Evolutionary conservation across 306 rosid genomes (phyloP).

Genomic region (Phaseolus lunatus): DNA sequence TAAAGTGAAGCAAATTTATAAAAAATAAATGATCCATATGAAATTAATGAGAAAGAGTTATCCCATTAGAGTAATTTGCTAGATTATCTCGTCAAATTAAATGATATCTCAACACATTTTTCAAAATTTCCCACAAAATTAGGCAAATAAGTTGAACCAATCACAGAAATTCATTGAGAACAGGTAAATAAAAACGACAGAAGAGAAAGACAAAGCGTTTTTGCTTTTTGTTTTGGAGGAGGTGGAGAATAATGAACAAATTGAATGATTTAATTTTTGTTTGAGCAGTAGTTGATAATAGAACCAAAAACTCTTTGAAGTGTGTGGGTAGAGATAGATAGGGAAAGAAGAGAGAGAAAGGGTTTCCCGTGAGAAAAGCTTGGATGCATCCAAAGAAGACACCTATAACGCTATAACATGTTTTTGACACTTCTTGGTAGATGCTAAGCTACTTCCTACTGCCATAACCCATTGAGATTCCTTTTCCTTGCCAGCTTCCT

Average conservation of each 20-base stretch:
- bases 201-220: constrained; percentile 8
- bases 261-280: neutral
- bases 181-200: neutral
- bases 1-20: too few species aligned
- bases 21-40: too few species aligned
- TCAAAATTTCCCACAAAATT: neutral
- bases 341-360: constrained; percentile 19
- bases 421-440: constrained; percentile 49
- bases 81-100: too few species aligned
- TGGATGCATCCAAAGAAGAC: constrained; percentile 64
- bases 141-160: neutral
- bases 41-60: too few species aligned
- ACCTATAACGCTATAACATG: constrained; percentile 46
- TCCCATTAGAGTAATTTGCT: too few species aligned
- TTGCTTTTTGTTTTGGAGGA: constrained; percentile 21
- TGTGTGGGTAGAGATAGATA: constrained; percentile 30
- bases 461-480: constrained; percentile 56
- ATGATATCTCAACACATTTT: too few species aligned
- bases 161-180: neutral
- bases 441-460: constrained; percentile 25
- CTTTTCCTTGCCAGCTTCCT: constrained; percentile 39
- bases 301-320: constrained; percentile 41
- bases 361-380: constrained; percentile 59
- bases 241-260: constrained; percentile 23
- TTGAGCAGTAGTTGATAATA: neutral